Evolutionary conservation across 495 filamentous ascomycete species (phyloP).

Genomic region (Penicillium herquei): DNA sequence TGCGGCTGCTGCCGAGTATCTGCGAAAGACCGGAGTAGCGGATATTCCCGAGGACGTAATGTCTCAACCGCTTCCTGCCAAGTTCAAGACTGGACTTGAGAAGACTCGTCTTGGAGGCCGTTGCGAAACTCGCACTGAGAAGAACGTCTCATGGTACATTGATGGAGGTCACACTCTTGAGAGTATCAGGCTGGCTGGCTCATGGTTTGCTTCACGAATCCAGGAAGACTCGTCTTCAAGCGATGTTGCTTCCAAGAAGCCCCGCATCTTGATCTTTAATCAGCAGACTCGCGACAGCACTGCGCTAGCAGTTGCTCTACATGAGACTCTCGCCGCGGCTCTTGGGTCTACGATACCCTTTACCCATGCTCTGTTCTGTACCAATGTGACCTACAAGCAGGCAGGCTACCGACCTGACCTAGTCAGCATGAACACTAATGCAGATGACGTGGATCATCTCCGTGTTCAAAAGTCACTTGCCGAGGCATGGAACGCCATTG

Average conservation of each 20-base stretch:
- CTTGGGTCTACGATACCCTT: constrained; percentile 59
- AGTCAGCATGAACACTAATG: constrained; percentile 70
- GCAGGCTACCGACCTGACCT: constrained; percentile 74
- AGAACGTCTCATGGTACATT: constrained; percentile 77
- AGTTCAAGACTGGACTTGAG: constrained; percentile 75
- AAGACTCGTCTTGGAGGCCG: constrained; percentile 74
- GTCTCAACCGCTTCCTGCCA: constrained; percentile 53
- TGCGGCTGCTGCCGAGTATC: constrained; percentile 63
- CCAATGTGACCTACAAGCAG: constrained; percentile 75
- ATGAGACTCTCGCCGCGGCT: constrained; percentile 60
- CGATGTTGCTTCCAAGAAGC: constrained; percentile 38
- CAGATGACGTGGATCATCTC: constrained; percentile 62
- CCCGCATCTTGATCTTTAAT: constrained; percentile 87
- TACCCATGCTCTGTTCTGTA: constrained; percentile 81
- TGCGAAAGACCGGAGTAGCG: constrained; percentile 41
- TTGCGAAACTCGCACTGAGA: constrained; percentile 73
- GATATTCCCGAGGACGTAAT: constrained; percentile 48
- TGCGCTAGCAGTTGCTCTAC: constrained; percentile 63
- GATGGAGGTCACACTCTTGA: constrained; percentile 92
- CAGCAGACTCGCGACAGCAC: constrained; percentile 81
- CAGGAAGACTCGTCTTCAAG: constrained; percentile 43
- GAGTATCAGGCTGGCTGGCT: constrained; percentile 72
- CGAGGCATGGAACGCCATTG: constrained; percentile 66
- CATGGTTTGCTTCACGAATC: constrained; percentile 72
- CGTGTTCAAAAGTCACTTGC: constrained; percentile 74